A percentile compares a stretch with the other conserved stretches of the same genome.
phyloP scores from a whole-genome alignment of 1,139 yeast species.

The Scheffersomyces segobiensis region DNA sequence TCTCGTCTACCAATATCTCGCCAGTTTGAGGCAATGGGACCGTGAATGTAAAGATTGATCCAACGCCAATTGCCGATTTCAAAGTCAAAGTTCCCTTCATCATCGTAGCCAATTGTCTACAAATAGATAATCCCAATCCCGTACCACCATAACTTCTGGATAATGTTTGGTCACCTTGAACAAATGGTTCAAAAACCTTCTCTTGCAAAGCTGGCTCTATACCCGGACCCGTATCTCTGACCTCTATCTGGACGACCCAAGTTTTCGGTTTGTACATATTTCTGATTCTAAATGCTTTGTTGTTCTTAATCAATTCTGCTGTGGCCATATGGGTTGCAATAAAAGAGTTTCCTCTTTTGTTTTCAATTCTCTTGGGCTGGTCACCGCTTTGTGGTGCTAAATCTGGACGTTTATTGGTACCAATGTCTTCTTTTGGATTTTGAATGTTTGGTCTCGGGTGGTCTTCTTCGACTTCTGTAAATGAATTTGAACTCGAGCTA shows the following conservation, averaged over 20 bases:
- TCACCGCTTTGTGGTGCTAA: neutral
- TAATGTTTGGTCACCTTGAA: constrained; percentile 93
- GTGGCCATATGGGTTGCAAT: constrained; percentile 6
- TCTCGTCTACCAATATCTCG: constrained; percentile 47
- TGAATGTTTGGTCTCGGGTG: neutral
- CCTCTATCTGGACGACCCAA: constrained; percentile 73
- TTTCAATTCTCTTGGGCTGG: neutral
- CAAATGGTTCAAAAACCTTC: constrained; percentile 91
- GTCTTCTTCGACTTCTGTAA: neutral
- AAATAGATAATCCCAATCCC: constrained; percentile 90
- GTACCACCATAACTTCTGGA: constrained; percentile 94
- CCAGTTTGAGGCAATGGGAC: constrained; percentile 77
- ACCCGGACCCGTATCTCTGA: constrained; percentile 91
- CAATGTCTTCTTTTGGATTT: neutral
- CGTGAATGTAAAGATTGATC: constrained; percentile 77
- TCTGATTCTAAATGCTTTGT: constrained; percentile 36
- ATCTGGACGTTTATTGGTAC: neutral
- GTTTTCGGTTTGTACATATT: constrained; percentile 41
- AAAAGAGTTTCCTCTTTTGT: neutral
- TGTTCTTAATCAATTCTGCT: constrained; percentile 26
- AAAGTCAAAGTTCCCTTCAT: constrained; percentile 82
- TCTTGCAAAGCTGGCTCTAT: constrained; percentile 77
- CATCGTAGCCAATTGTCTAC: constrained; percentile 85
- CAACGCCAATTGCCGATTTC: constrained; percentile 68
- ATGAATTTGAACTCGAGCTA: neutral